Conservation (phyloP, 2,329 filamentous ascomycete genomes). For the Hypomyces perniciosus region DNA sequence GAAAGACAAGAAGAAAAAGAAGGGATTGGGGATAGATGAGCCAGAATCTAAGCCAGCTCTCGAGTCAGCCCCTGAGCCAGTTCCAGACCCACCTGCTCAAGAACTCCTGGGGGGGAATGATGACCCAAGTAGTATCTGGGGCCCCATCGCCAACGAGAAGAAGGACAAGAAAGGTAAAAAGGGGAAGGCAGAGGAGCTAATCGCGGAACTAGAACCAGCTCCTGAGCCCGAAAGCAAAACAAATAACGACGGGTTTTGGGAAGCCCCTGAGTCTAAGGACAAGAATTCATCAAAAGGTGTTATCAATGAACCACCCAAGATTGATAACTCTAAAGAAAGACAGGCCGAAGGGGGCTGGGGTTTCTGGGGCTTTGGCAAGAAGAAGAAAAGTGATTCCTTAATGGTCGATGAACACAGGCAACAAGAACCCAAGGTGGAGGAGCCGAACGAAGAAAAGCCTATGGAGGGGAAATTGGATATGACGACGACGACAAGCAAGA, state of each 20-base stretch:
- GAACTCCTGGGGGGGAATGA: slow-evolving; percentile 14
- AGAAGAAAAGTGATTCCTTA: slow-evolving; percentile 8
- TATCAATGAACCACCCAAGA: not conserved
- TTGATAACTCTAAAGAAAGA: slow-evolving; percentile 15
- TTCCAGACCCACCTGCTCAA: not conserved
- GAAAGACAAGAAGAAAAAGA: slow-evolving; percentile 26
- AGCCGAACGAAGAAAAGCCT: not conserved
- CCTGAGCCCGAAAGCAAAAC: slow-evolving; percentile 8
- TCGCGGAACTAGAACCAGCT: not conserved
- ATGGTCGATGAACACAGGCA: not conserved
- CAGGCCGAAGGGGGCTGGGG: slow-evolving; percentile 21
- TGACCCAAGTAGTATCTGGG: slow-evolving; percentile 24
- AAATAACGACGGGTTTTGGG: slow-evolving; percentile 18
- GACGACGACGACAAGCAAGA: not conserved
- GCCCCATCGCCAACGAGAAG: slow-evolving; percentile 14
- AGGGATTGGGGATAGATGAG: slow-evolving; percentile 20
- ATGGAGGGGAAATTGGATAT: not conserved
- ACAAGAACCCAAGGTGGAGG: not conserved
- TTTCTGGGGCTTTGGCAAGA: slow-evolving; percentile 21
- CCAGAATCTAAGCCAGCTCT: slow-evolving; percentile 14
- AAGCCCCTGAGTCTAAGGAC: not conserved
- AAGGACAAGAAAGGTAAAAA: slow-evolving; percentile 20
- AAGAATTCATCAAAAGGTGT: not conserved
- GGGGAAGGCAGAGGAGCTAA: not conserved
- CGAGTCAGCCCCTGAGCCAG: slow-evolving; percentile 17